Evolutionary conservation across 768 basidiomycete species (phyloP).

Genomic region (Lentinus brumalis): DNA sequence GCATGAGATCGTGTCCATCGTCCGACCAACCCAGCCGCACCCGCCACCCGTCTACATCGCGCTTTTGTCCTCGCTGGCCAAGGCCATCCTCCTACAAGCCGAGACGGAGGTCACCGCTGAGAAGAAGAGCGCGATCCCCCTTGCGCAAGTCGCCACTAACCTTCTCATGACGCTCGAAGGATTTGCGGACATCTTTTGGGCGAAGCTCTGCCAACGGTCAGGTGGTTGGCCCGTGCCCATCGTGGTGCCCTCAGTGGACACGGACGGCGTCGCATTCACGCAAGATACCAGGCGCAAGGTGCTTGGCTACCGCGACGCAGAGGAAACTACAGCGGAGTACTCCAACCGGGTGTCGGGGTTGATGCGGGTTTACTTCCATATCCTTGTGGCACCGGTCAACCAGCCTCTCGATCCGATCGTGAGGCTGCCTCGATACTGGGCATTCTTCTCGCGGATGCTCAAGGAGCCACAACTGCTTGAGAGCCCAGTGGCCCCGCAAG

Average conservation of each 20-base stretch:
- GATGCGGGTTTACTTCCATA: conserved; percentile 84
- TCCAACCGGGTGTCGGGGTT: conserved; percentile 71
- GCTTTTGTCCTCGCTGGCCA: conserved; percentile 84
- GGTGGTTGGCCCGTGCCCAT: conserved; percentile 87
- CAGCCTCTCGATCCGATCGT: conserved; percentile 55
- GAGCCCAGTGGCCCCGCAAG: conserved; percentile 61
- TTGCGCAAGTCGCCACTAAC: conserved; percentile 74
- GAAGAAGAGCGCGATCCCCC: conserved; percentile 78
- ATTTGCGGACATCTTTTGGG: conserved; percentile 79
- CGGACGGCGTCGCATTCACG: conserved; percentile 50
- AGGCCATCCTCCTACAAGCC: conserved; percentile 86
- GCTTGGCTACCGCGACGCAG: conserved; percentile 53
- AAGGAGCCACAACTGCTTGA: conserved; percentile 52
- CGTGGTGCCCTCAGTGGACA: conserved; percentile 54
- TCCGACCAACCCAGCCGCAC: conserved; percentile 35
- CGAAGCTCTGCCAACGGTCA: conserved; percentile 81
- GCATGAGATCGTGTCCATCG: conserved; percentile 44
- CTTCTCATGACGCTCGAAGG: conserved; percentile 55
- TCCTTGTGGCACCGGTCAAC: conserved; percentile 46
- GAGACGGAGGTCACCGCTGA: conserved; percentile 93
- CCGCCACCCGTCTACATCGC: conserved; percentile 62
- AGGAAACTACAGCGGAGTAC: conserved; percentile 65
- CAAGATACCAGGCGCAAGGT: conserved; percentile 47
- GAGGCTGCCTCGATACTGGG: conserved; percentile 68
- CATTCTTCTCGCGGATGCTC: conserved; percentile 68